A percentile compares a stretch with the other conserved stretches of the same genome.
phyloP scores from a whole-genome alignment of 768 basidiomycete genomes.

The Dacryopinax spathularia region DNA sequence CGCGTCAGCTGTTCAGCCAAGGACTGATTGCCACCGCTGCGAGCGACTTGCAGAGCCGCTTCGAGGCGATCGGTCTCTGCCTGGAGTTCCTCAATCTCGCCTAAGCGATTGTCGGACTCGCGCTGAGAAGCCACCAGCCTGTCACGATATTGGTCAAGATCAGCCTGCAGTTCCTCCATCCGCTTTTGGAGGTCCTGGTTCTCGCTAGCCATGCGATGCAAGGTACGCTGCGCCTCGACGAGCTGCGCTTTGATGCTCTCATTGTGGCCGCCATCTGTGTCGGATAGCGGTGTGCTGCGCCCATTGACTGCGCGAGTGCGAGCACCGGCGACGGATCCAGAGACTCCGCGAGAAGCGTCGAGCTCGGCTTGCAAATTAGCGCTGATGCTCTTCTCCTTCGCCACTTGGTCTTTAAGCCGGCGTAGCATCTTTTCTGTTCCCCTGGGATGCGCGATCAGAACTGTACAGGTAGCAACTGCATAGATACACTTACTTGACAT shows the following conservation, averaged over 20 bases:
- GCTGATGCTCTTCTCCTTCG: constrained; percentile 75
- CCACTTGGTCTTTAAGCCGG: constrained; percentile 87
- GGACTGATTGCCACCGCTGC: constrained; percentile 63
- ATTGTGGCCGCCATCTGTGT: constrained; percentile 35
- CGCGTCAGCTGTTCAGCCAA: constrained; percentile 64
- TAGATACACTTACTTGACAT: constrained; percentile 64
- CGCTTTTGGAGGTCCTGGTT: constrained; percentile 64
- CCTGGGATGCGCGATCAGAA: constrained; percentile 30
- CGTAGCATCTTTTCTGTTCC: constrained; percentile 97
- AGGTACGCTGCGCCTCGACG: constrained; percentile 63
- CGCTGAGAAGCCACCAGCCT: constrained; percentile 56
- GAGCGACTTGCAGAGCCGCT: constrained; percentile 55
- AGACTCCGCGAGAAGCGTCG: constrained; percentile 50
- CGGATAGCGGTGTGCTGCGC: constrained; percentile 60
- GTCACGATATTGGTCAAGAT: constrained; percentile 56
- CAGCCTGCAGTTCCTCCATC: constrained; percentile 58
- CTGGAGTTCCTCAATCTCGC: constrained; percentile 64
- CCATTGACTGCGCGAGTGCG: constrained; percentile 48
- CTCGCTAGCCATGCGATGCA: constrained; percentile 53
- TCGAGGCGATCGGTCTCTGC: constrained; percentile 65
- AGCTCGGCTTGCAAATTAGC: constrained; percentile 71
- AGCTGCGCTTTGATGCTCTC: constrained; percentile 57
- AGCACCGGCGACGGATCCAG: constrained; percentile 38
- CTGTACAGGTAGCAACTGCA: constrained; percentile 8
- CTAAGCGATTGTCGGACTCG: constrained; percentile 63